These are phyloP conservation scores for Diaporthe sp. DNA, from an alignment of 2,329 filamentous ascomycete genomes.

Conservation along the genomic window DNA sequence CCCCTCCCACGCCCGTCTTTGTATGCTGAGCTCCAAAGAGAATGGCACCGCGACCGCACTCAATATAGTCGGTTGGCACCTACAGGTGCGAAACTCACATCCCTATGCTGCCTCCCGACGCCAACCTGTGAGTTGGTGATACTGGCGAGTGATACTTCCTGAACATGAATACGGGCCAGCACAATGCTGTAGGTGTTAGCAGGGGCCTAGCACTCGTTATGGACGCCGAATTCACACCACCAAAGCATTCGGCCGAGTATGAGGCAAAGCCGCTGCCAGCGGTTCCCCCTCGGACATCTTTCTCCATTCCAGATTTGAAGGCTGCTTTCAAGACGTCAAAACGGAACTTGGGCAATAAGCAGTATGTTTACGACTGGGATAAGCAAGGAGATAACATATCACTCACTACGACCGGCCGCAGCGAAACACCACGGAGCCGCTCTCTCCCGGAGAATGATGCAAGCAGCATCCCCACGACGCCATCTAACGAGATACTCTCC, in stretches of 20 bases:
- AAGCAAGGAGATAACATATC: constrained; percentile 7
- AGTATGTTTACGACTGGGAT: constrained; percentile 35
- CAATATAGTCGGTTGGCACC: constrained; percentile 26
- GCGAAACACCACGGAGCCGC: constrained; percentile 5
- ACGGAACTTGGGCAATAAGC: not conserved
- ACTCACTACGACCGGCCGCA: not conserved
- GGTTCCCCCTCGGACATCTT: constrained; percentile 30
- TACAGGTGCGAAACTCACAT: not conserved
- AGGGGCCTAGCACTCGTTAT: not conserved
- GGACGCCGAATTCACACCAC: constrained; percentile 8
- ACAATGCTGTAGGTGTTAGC: not conserved
- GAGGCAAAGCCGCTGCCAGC: constrained; percentile 37
- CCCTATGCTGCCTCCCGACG: not conserved
- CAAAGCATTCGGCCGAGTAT: constrained; percentile 31
- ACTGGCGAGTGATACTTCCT: not conserved
- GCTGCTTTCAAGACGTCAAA: not conserved
- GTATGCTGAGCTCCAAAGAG: constrained; percentile 23
- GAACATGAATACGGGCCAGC: constrained; percentile 13
- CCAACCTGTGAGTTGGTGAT: not conserved
- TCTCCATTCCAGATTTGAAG: constrained; percentile 20
- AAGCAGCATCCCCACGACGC: constrained; percentile 35
- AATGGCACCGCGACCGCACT: not conserved
- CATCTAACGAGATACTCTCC: constrained; percentile 41
- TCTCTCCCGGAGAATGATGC: constrained; percentile 32
- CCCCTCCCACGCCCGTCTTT: constrained; percentile 16